These are phyloP conservation scores for Penicillium roqueforti DNA, from an alignment of 495 filamentous ascomycete genomes.

Conservation along the genomic window DNA sequence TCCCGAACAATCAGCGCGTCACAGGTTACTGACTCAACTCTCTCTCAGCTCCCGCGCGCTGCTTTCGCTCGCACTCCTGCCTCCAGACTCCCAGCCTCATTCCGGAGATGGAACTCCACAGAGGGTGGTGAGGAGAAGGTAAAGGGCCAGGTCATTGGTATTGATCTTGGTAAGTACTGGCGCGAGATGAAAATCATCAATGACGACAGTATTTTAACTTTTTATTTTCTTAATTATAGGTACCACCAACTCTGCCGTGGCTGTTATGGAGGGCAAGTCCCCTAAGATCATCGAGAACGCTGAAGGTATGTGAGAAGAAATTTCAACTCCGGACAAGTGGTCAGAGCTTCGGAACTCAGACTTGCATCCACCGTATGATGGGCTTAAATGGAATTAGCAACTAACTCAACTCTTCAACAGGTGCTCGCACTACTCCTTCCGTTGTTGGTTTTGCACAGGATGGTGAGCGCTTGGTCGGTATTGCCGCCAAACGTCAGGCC, in stretches of 20 bases:
- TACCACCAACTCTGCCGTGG: slow-evolving; percentile 97
- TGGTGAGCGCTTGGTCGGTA: slow-evolving; percentile 95
- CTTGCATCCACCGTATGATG: background rate
- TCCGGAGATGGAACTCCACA: slow-evolving; percentile 77
- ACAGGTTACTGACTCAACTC: slow-evolving; percentile 21
- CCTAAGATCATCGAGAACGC: slow-evolving; percentile 97
- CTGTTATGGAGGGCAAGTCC: slow-evolving; percentile 93
- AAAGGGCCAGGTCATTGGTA: slow-evolving; percentile 95
- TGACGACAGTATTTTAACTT: slow-evolving; percentile 16
- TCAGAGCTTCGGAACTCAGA: slow-evolving; percentile 7
- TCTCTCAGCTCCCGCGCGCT: slow-evolving; percentile 41
- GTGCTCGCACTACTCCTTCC: slow-evolving; percentile 93
- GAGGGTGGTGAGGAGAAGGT: slow-evolving; percentile 81
- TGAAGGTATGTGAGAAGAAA: slow-evolving; percentile 61
- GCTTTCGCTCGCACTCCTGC: slow-evolving; percentile 50
- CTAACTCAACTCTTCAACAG: slow-evolving; percentile 40
- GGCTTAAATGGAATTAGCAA: background rate
- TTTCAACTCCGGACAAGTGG: slow-evolving; percentile 17
- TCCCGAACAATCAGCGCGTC: slow-evolving; percentile 16
- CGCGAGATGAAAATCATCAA: background rate
- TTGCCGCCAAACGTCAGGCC: slow-evolving; percentile 97
- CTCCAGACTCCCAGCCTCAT: slow-evolving; percentile 50
- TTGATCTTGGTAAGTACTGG: slow-evolving; percentile 81
- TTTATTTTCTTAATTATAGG: slow-evolving; percentile 48
- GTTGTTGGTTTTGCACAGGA: slow-evolving; percentile 96